phyloP scores from a whole-genome alignment of 2,329 filamentous ascomycete species.

The Sphaerostilbella broomeana region DNA sequence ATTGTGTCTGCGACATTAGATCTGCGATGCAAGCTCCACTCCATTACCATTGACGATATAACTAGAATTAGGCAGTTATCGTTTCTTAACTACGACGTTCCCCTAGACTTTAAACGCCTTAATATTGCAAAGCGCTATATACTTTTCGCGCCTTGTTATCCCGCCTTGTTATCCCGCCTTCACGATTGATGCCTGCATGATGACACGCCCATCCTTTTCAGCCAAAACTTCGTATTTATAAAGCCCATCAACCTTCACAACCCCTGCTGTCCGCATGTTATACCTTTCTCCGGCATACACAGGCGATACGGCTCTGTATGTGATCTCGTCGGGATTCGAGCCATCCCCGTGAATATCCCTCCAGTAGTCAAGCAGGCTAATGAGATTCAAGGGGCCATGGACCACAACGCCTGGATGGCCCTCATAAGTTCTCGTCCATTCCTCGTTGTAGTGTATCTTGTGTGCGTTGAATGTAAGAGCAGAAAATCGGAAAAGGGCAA shows the following conservation, averaged over 20 bases:
- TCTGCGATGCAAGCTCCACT: too few species aligned
- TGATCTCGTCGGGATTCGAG: conserved; percentile 34
- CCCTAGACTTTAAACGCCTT: too few species aligned
- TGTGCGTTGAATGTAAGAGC: conserved; percentile 83
- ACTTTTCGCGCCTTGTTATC: neutral
- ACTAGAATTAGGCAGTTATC: too few species aligned
- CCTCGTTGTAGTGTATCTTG: conserved; percentile 71
- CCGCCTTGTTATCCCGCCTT: neutral
- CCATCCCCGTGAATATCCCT: conserved; percentile 40
- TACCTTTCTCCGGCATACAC: conserved; percentile 63
- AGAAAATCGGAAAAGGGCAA: conserved; percentile 69
- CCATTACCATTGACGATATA: too few species aligned
- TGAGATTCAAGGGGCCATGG: conserved; percentile 72
- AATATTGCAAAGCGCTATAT: too few species aligned
- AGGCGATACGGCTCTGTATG: conserved; percentile 64
- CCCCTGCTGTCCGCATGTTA: conserved; percentile 49
- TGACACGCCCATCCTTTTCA: conserved; percentile 32
- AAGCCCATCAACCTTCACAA: conserved; percentile 26
- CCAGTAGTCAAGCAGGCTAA: conserved; percentile 64
- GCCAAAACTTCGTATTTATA: conserved; percentile 40
- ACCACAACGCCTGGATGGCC: conserved; percentile 67
- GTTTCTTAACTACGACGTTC: too few species aligned
- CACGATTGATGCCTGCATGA: conserved; percentile 31
- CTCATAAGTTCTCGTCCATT: conserved; percentile 59
- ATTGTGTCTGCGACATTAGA: too few species aligned